Conservation (phyloP, 1,139 yeast species). For the Taiozyma sp. region DNA sequence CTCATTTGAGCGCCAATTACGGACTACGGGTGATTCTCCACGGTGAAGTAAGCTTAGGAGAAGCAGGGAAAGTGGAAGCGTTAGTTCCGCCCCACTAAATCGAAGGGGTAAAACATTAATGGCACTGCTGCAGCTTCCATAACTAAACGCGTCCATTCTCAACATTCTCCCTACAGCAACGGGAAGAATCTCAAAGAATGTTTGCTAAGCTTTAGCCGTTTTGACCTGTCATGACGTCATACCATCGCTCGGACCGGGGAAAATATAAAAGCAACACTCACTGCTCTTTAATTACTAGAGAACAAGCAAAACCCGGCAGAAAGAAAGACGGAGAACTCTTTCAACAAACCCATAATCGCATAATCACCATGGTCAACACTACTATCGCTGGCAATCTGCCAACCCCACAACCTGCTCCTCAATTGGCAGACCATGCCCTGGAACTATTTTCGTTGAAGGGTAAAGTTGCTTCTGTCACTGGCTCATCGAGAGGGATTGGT, state of each 20-base stretch:
- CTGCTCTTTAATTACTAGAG: background rate
- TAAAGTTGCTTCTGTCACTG: conserved; percentile 84
- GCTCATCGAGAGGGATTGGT: conserved; percentile 86
- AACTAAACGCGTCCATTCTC: too few relatives aligned
- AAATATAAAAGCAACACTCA: background rate
- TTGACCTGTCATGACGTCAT: background rate
- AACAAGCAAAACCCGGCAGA: too few relatives aligned
- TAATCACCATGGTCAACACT: background rate
- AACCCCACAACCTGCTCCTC: conserved; percentile 26
- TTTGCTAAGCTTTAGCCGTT: background rate
- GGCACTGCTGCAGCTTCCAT: too few relatives aligned
- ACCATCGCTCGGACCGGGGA: background rate
- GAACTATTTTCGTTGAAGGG: conserved; percentile 70
- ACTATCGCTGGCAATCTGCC: conserved; percentile 17
- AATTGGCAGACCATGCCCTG: conserved; percentile 28
- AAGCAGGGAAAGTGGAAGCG: too few relatives aligned
- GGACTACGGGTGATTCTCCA: too few relatives aligned
- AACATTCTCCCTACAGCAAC: too few relatives aligned
- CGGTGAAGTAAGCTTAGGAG: too few relatives aligned
- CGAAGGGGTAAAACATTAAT: too few relatives aligned
- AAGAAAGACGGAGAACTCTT: too few relatives aligned
- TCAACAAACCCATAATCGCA: too few relatives aligned
- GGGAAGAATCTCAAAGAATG: background rate
- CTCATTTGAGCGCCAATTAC: too few relatives aligned
- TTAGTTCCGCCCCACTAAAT: too few relatives aligned